These are phyloP conservation scores for Tetrapisispora nanseiensis DNA, from an alignment of 805 yeast genomes.

Conservation along the genomic window DNA sequence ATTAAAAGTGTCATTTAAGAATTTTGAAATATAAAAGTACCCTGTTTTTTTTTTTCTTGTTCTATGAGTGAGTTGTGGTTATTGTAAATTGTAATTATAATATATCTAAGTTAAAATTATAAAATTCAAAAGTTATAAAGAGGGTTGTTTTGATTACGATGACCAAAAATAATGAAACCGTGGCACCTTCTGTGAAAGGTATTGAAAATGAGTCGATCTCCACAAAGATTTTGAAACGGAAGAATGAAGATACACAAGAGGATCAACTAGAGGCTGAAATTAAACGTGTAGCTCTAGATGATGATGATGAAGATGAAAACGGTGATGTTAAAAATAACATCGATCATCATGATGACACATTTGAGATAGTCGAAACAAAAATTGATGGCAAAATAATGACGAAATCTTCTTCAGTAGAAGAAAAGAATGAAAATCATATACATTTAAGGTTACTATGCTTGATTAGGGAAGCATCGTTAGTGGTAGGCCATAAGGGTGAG, in stretches of 20 bases:
- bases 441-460: slow-evolving; percentile 66
- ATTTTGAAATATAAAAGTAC: no score
- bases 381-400: background rate
- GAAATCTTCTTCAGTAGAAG: background rate
- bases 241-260: slow-evolving; percentile 47
- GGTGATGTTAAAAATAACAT: background rate
- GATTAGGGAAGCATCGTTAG: slow-evolving; percentile 62
- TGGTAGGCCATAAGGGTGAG: slow-evolving; percentile 79
- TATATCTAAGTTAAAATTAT: no score
- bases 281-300: slow-evolving; percentile 63
- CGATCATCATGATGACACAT: no score
- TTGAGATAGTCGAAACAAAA: background rate
- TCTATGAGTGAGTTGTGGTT: no score
- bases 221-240: slow-evolving; percentile 43
- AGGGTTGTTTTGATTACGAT: background rate
- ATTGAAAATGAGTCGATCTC: background rate
- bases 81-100: no score
- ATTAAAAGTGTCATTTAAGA: no score
- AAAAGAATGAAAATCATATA: slow-evolving; percentile 40
- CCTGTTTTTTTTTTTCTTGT: no score
- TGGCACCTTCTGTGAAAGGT: background rate
- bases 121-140: no score
- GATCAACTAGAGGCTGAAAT: slow-evolving; percentile 40
- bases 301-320: slow-evolving; percentile 26
- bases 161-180: background rate